Evolutionary conservation across 2,329 filamentous ascomycete genomes (phyloP), one percentile per base, ranked within the genome.

Genomic region (Esteya vermicola): DNA sequence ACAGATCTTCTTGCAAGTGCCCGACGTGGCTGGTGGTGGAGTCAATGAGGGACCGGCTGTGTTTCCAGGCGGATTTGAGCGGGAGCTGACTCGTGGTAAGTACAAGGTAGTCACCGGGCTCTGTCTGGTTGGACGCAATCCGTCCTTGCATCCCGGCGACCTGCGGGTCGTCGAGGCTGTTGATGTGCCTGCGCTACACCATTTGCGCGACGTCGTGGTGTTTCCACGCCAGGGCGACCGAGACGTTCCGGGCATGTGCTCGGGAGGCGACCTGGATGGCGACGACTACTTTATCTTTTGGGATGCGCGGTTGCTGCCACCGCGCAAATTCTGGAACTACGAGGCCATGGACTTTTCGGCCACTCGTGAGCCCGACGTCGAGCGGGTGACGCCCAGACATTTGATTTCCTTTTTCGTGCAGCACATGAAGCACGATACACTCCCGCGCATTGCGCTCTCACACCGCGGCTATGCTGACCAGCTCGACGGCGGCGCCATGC

Each of bases 241-340:
- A 10, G 85, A 93, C 46, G 62, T 98, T 19, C 77, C 88, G 1
- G 86, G 82, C 51, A 96, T 96, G 89, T 86, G 91, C 47, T 94
- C 91, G 4, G 91, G 91, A 2, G 91, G 91, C 0, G 91, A 98
- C 53, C 69, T 98, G 0, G 91, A 98, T 53, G 91, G 91, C 0
- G 91, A 98, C 51, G 91, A 98, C 54, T 98, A 86, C 54, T 79
- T 96, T 41, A 77, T 96, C 6, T 81, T 95, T 34, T 98, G 91
- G 89, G 88, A 98, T 48, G 56, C 67, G 19, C 70, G 73, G 13
- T 63, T 98, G 7, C 64, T 93, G 21, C 85, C 85, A 0, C 38
- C 39, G 38, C 36, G 21, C 4, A 18, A 23, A 18, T 38, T 33
- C 16, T 84, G 82, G 74, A 84, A 91, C 48, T 65, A 72, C 26